These are phyloP conservation scores for Atkinsonella texensis DNA, from an alignment of 2,329 filamentous ascomycete genomes.

Conservation along the genomic window DNA sequence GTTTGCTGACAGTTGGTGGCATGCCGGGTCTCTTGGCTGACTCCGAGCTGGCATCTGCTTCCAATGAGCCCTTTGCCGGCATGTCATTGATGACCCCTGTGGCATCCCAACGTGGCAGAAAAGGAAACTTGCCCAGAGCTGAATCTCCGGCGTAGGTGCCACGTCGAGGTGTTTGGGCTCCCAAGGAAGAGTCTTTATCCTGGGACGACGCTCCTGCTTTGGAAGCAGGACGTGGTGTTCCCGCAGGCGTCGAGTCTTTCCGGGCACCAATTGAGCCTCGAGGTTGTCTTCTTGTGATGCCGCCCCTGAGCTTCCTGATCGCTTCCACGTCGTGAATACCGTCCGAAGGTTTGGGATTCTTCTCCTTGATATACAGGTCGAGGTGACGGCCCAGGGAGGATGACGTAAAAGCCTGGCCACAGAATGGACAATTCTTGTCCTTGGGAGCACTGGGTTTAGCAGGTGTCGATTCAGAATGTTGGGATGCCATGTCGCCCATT, in stretches of 20 bases:
- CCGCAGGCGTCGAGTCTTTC: slow-evolving; percentile 45
- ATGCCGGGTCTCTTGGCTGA: slow-evolving; percentile 22
- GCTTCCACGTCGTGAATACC: slow-evolving; percentile 83
- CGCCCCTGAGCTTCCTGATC: slow-evolving; percentile 70
- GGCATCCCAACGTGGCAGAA: slow-evolving; percentile 57
- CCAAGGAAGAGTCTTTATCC: slow-evolving; percentile 25
- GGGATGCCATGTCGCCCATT: slow-evolving; percentile 22
- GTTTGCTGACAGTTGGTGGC: slow-evolving; percentile 35
- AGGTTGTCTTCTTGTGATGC: slow-evolving; percentile 77
- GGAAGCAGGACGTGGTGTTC: slow-evolving; percentile 32
- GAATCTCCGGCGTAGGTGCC: slow-evolving; percentile 31
- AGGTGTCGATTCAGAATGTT: slow-evolving; percentile 26
- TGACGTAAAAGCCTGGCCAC: slow-evolving; percentile 80
- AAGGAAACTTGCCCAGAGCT: slow-evolving; percentile 41
- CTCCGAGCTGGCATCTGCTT: slow-evolving; percentile 23
- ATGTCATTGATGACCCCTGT: slow-evolving; percentile 72
- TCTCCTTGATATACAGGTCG: slow-evolving; percentile 86
- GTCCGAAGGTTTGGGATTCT: slow-evolving; percentile 79
- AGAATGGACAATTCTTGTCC: slow-evolving; percentile 82
- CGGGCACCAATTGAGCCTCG: slow-evolving; percentile 50
- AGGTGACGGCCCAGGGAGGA: slow-evolving; percentile 88
- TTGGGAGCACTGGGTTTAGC: slow-evolving; percentile 45
- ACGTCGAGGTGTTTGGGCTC: slow-evolving; percentile 29
- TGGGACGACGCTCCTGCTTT: slow-evolving; percentile 27
- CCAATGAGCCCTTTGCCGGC: slow-evolving; percentile 28